Evolutionary conservation across 1,284 basidiomycete genomes (phyloP), one percentile per base, ranked within the genome.

Genomic region (Dichomitus squalens): DNA sequence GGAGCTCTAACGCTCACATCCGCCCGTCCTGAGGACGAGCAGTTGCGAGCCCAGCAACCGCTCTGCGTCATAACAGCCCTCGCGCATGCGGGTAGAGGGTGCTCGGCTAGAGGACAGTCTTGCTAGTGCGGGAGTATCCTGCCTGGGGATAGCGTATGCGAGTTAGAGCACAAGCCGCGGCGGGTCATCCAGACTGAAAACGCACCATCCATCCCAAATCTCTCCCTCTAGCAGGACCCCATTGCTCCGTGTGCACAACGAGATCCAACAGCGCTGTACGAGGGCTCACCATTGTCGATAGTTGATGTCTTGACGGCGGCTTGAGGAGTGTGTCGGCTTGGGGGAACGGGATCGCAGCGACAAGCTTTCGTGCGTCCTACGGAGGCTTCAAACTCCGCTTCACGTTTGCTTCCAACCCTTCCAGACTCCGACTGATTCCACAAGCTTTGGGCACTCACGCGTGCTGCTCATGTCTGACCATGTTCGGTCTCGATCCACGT

Each of bases 1-100:
- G 86, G 87, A 88, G 87, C 87, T 89, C 87, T 89, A 89, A 76
- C 74, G 82, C 63, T 68, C 59, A 46, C 69, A 61, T 62, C 64
- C 36, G 50, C 63, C 33, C 38, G 64, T 41, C 60, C 65, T 46
- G 58, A 52, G 61, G 67, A 67, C 59, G 66, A 60, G 57, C 36
- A 52, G 54, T 58, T 65, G 65, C 67, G 70, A 67, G 76, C 81
- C 80, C 82, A 84, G 81, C 81, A 76, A 72, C 35, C 39, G 68
- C 71, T 70, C 47, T 58, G 72, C 73, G 57, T 71, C 70, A 63
- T 63, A 47, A 64, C 67, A 49, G 49, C 34, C 52, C 56, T 34
- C 46, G 6, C 7, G 27, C 58, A 31, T 7, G 16, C 16, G 41
- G 25, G 11, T 4, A 12, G 39, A 46, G 43, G 29, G 34, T 60